Evolutionary conservation across 1,139 yeast species (phyloP).

Genomic region (Hyphopichia pseudoburtonii): DNA sequence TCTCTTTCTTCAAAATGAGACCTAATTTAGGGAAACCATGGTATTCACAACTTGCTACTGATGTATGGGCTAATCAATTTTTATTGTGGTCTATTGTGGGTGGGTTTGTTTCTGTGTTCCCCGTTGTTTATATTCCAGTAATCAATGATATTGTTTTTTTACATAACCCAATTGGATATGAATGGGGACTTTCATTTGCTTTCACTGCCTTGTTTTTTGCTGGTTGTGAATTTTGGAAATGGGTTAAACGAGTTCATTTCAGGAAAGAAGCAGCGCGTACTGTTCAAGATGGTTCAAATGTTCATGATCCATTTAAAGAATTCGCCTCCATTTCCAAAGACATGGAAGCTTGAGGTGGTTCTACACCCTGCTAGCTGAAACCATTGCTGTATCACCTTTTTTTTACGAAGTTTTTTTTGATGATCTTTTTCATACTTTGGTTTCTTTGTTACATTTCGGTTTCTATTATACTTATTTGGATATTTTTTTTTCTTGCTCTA

Average conservation of each 20-base stretch:
- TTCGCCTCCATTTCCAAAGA: constrained; percentile 61
- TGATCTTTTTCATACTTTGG: too few species aligned
- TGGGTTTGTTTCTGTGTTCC: constrained; percentile 75
- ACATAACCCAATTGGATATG: constrained; percentile 73
- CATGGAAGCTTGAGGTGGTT: constrained; percentile 21
- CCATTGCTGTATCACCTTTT: too few species aligned
- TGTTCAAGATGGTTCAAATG: constrained; percentile 66
- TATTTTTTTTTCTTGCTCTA: too few species aligned
- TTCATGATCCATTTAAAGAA: constrained; percentile 61
- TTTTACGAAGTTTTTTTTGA: too few species aligned
- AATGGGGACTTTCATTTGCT: constrained; percentile 80
- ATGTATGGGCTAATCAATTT: constrained; percentile 74
- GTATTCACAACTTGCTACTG: constrained; percentile 53
- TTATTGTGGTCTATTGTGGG: constrained; percentile 80
- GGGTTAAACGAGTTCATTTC: constrained; percentile 57
- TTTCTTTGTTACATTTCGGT: too few species aligned
- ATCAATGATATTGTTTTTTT: constrained; percentile 76
- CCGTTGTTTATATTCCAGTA: constrained; percentile 85
- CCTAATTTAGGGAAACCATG: constrained; percentile 34
- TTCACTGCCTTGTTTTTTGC: constrained; percentile 58
- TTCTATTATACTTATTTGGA: too few species aligned
- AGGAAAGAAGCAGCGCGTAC: constrained; percentile 45
- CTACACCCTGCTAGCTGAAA: too few species aligned
- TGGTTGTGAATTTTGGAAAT: constrained; percentile 70
- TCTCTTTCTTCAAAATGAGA: constrained; percentile 74